A percentile compares a stretch with the other conserved stretches of the same genome.
These are phyloP conservation scores for Hexamita inflata DNA, from an alignment of 208 protist genomes.

Conservation along the genomic window DNA sequence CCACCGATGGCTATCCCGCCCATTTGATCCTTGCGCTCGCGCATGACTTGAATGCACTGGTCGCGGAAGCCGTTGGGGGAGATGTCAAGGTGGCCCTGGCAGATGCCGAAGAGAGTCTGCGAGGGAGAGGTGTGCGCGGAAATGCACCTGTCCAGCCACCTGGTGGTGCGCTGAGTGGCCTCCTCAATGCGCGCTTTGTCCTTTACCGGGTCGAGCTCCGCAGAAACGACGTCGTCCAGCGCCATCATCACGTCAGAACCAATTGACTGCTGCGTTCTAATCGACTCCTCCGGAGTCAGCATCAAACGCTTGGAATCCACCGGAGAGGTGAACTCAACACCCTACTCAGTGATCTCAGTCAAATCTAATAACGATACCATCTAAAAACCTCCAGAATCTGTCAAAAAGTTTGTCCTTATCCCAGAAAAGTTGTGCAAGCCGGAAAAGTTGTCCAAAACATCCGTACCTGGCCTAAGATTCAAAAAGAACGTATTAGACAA, in stretches of 20 bases:
- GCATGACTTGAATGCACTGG: constrained; percentile 70
- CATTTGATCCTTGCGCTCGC: constrained; percentile 64
- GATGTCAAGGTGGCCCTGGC: constrained; percentile 62
- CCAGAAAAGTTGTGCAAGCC: constrained; percentile 43
- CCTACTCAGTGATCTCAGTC: constrained; percentile 57
- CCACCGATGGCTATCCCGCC: constrained; percentile 92
- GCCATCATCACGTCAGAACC: constrained; percentile 97
- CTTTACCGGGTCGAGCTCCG: constrained; percentile 41
- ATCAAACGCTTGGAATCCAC: constrained; percentile 76
- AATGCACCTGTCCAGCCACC: constrained; percentile 91
- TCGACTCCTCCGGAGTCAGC: constrained; percentile 86
- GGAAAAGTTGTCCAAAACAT: constrained; percentile 36
- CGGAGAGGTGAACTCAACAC: constrained; percentile 90
- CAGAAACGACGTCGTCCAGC: constrained; percentile 85
- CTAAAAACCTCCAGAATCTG: constrained; percentile 50
- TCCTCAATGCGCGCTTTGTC: constrained; percentile 68
- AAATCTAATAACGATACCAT: constrained; percentile 50
- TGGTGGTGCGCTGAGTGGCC: constrained; percentile 72
- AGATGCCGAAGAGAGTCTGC: constrained; percentile 93
- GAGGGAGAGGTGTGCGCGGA: constrained; percentile 65
- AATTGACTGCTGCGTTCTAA: constrained; percentile 90
- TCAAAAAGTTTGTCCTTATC: constrained; percentile 40
- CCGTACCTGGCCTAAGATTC: constrained; percentile 35
- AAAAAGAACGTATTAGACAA: constrained; percentile 50
- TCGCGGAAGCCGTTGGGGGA: constrained; percentile 65